Conservation (phyloP, 352 stramenopile species). For the Globisporangium recalcitrans region DNA sequence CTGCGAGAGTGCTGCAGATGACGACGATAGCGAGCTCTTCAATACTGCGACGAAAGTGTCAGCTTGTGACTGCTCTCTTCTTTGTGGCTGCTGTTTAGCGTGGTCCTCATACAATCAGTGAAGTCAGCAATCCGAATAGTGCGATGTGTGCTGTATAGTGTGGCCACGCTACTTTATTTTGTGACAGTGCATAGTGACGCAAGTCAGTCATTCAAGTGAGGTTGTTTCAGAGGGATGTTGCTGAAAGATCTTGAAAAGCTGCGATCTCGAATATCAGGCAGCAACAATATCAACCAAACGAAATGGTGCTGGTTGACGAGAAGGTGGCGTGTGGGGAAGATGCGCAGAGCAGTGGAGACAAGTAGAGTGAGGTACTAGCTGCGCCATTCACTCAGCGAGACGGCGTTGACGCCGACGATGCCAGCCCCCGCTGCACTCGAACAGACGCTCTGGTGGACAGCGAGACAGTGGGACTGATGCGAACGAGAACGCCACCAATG, state of each 20-base stretch:
- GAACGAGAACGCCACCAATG: no score
- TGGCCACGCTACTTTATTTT: background rate
- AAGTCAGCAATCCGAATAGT: no score
- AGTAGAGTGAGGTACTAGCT: background rate
- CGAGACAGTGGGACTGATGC: background rate
- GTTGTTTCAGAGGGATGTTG: background rate
- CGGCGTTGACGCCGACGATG: background rate
- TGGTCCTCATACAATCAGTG: no score
- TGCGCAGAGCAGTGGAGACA: background rate
- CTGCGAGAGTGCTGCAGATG: no score
- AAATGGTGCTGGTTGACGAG: background rate
- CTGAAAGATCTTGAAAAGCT: slow-evolving; percentile 6
- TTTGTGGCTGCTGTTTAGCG: background rate
- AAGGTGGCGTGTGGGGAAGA: background rate
- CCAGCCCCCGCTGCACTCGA: background rate
- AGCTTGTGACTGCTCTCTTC: background rate
- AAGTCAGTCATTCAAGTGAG: background rate
- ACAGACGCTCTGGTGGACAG: background rate
- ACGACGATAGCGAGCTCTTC: slow-evolving; percentile 1
- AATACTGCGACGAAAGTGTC: background rate
- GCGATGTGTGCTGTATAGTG: no score
- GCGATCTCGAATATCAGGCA: no score
- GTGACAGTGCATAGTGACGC: no score
- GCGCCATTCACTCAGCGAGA: background rate
- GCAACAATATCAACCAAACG: no score